Percentiles rank a stretch among this genome's conserved stretches.
phyloP scores from a whole-genome alignment of 1,284 basidiomycete genomes.

The Xanthoconium separans region DNA sequence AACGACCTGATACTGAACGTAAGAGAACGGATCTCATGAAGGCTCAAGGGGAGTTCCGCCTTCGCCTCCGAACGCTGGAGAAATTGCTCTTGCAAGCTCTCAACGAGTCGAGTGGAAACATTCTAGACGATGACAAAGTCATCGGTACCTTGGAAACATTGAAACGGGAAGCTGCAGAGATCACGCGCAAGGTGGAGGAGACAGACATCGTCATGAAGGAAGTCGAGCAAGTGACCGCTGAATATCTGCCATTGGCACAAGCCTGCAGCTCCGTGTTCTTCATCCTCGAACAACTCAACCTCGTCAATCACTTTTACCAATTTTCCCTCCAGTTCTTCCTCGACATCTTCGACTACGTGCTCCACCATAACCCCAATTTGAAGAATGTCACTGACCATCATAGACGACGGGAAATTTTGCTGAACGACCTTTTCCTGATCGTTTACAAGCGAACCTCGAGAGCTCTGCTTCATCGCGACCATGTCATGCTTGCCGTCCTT shows the following conservation, averaged over 20 bases:
- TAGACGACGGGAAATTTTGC: constrained; percentile 78
- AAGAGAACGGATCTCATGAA: constrained; percentile 99
- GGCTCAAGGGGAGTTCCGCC: constrained; percentile 96
- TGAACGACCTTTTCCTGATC: constrained; percentile 89
- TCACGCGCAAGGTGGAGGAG: constrained; percentile 96
- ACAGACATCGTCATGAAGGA: constrained; percentile 96
- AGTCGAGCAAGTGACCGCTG: constrained; percentile 92
- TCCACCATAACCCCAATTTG: constrained; percentile 90
- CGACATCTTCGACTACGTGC: constrained; percentile 95
- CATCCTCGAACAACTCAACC: constrained; percentile 91
- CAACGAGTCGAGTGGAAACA: constrained; percentile 96
- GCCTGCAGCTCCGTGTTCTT: constrained; percentile 98
- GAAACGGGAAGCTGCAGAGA: constrained; percentile 96
- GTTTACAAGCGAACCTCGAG: constrained; percentile 91
- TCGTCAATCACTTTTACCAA: constrained; percentile 98
- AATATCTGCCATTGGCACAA: constrained; percentile 94
- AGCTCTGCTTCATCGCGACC: constrained; percentile 88
- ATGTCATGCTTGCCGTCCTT: constrained; percentile 88
- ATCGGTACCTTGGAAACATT: constrained; percentile 96
- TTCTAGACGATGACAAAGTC: constrained; percentile 98
- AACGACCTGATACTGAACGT: constrained; percentile 94
- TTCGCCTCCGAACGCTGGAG: constrained; percentile 91
- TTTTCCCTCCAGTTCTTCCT: constrained; percentile 98
- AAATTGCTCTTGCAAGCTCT: constrained; percentile 92
- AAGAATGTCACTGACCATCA: constrained; percentile 75